Evolutionary conservation across 805 yeast species (phyloP).

Genomic region (Suhomyces sp.): DNA sequence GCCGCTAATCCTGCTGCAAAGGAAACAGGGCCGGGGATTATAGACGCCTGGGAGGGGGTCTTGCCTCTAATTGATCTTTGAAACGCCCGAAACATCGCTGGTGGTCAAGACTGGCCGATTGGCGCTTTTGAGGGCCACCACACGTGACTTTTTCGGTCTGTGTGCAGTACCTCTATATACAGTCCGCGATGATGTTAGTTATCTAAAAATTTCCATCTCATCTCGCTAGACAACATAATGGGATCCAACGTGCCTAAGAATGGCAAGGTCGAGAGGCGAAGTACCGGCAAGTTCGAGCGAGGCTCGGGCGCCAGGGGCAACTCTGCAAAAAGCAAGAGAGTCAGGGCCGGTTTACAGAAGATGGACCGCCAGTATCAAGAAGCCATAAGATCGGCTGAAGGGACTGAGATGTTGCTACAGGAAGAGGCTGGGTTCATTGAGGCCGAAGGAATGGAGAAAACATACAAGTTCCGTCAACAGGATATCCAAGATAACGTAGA

Average conservation of each 20-base stretch:
- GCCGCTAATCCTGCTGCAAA: slow-evolving; percentile 19
- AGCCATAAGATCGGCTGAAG: slow-evolving; percentile 80
- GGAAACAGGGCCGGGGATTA: slow-evolving; percentile 19
- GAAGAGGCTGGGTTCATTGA: slow-evolving; percentile 87
- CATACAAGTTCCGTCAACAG: slow-evolving; percentile 77
- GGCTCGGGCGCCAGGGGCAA: slow-evolving; percentile 14
- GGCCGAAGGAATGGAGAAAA: slow-evolving; percentile 93
- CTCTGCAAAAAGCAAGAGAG: slow-evolving; percentile 53
- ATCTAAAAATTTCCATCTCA: neutral
- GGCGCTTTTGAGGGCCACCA: neutral
- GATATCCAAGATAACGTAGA: slow-evolving; percentile 80
- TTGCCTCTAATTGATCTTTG: neutral
- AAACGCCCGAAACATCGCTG: neutral
- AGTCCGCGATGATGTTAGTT: neutral
- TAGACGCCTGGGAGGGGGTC: slow-evolving; percentile 11
- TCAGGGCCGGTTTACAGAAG: slow-evolving; percentile 63
- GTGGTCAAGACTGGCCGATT: neutral
- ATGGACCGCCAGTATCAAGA: slow-evolving; percentile 70
- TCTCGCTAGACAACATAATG: neutral
- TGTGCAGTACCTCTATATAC: neutral
- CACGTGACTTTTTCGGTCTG: neutral
- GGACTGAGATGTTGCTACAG: slow-evolving; percentile 78
- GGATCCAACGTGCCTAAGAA: neutral
- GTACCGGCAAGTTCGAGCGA: slow-evolving; percentile 7
- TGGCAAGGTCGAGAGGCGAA: slow-evolving; percentile 1